phyloP scores from a whole-genome alignment of 177 flowering plant genomes.

The Tripterygium wilfordii region DNA sequence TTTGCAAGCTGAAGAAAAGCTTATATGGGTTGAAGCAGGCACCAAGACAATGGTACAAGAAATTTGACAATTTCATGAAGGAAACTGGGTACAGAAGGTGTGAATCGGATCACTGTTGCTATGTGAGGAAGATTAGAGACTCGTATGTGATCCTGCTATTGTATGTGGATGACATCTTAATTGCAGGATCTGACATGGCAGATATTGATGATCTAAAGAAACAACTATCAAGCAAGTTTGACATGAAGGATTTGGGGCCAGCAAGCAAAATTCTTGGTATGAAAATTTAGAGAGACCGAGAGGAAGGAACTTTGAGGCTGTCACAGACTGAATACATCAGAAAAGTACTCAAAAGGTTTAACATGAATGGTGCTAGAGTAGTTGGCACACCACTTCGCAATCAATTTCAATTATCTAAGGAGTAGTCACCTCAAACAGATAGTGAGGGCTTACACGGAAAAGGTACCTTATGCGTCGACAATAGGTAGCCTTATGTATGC shows the following conservation, averaged over 20 bases:
- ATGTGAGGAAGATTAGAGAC: neutral
- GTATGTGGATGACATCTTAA: neutral
- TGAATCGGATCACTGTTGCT: neutral
- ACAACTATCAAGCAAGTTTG: neutral
- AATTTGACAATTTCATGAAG: neutral
- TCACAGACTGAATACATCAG: neutral
- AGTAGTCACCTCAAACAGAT: neutral
- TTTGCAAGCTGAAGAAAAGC: neutral
- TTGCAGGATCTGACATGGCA: neutral
- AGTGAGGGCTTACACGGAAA: neutral
- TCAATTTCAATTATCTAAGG: neutral
- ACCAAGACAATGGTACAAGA: neutral
- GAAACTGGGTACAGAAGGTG: neutral
- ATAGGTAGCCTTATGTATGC: neutral
- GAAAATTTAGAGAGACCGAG: neutral
- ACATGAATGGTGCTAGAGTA: neutral
- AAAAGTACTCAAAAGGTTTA: neutral
- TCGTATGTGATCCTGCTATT: neutral
- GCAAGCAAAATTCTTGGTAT: neutral
- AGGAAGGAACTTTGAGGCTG: neutral
- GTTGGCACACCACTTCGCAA: neutral
- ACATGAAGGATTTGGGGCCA: neutral
- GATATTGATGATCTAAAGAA: neutral
- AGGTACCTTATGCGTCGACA: neutral
- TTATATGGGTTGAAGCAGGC: neutral